A percentile compares a stretch with the other conserved stretches of the same genome.
Conservation (phyloP, 2,329 filamentous ascomycete species). For the Alternaria metachromatica region DNA sequence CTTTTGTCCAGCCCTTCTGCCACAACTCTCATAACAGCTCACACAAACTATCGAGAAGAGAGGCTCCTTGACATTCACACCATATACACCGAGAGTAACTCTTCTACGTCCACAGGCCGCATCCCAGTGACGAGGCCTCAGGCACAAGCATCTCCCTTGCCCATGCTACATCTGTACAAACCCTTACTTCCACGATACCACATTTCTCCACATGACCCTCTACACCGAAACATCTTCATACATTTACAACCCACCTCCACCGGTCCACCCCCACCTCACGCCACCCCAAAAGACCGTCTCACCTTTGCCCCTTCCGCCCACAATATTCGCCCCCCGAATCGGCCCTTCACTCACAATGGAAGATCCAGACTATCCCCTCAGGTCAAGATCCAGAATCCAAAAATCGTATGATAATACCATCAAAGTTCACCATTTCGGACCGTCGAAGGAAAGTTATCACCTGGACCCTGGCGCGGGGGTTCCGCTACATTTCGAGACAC, state of each 20-base stretch:
- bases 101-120: background rate
- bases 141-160: background rate
- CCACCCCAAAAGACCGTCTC: background rate
- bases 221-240: background rate
- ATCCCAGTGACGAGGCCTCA: background rate
- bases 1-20: background rate
- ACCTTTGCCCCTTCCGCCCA: background rate
- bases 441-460: background rate
- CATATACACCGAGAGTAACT: background rate
- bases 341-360: background rate
- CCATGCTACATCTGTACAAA: background rate
- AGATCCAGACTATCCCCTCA: background rate
- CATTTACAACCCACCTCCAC: background rate
- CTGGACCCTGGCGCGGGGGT: background rate
- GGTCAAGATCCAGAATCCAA: background rate
- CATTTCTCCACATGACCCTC: background rate
- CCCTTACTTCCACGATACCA: background rate
- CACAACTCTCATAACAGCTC: background rate
- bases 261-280: background rate
- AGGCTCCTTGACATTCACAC: background rate
- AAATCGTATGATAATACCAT: background rate
- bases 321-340: background rate
- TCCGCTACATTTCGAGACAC: background rate
- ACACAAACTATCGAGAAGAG: background rate
- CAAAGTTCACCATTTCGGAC: background rate